These are phyloP conservation scores for Calonectria multiphialidica DNA, from an alignment of 2,329 filamentous ascomycete species.

Conservation along the genomic window DNA sequence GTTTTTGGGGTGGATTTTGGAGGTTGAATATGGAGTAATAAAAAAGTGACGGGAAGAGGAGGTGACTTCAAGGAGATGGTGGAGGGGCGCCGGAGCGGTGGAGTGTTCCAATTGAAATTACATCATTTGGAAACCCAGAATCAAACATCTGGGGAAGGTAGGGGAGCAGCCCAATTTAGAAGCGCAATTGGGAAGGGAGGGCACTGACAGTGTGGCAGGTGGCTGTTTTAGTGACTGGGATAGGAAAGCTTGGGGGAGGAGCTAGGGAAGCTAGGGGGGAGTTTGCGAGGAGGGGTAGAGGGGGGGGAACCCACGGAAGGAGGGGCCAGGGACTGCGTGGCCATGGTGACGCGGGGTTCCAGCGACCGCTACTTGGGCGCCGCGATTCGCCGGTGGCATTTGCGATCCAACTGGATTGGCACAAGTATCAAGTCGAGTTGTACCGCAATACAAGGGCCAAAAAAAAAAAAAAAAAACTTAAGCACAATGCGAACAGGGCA, in stretches of 20 bases:
- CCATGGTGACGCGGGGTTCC: constrained; percentile 32
- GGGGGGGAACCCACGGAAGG: constrained; percentile 61
- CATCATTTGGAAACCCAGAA: constrained; percentile 35
- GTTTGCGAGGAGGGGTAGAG: neutral
- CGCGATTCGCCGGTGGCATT: constrained; percentile 38
- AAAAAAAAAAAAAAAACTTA: neutral
- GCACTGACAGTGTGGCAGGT: neutral
- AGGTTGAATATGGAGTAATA: neutral
- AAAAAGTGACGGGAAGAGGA: neutral
- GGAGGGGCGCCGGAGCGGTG: constrained; percentile 25
- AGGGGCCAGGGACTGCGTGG: constrained; percentile 59
- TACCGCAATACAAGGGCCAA: neutral
- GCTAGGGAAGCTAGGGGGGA: neutral
- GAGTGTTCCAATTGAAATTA: constrained; percentile 38
- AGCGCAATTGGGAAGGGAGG: constrained; percentile 7
- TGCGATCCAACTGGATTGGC: constrained; percentile 10
- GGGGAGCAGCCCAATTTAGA: constrained; percentile 10
- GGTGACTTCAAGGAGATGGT: neutral
- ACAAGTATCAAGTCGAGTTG: neutral
- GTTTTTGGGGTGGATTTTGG: neutral
- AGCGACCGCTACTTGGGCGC: constrained; percentile 31
- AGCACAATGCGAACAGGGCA: neutral
- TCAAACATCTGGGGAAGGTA: constrained; percentile 15
- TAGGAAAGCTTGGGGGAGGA: constrained; percentile 9
- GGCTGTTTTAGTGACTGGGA: neutral